Base-by-base conservation (phyloP, 1,284 basidiomycete species). In the Ceratobasidium sp. region DNA sequence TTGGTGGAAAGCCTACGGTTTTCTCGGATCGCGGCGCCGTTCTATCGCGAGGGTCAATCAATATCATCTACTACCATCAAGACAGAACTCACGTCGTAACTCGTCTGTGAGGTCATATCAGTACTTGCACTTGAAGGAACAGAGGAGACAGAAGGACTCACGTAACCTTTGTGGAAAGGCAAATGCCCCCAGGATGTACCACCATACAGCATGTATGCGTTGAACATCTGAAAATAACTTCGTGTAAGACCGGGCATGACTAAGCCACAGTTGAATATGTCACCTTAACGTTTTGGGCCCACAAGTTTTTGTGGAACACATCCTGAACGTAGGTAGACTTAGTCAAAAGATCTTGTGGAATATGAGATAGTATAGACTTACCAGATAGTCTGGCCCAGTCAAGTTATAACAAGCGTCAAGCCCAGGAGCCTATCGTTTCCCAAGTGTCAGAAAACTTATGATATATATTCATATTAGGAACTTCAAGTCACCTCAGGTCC, bases 121-220 rank as follows among this genome's bases (percentile, higher is more conserved):
- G 11, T 6, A 59, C 45, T 1, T 22, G 45, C 57, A 53, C 24
- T 27, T 14, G n/a, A 24, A 29, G 36, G 11, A 41, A 41, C 11
- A 41, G 11, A 11, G 11, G 36, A 41, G 36, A 11, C 22, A 29
- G 45, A 36, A 41, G 64, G 36, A 64, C 71, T 73, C 47, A 73
- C 71, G 79, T 92, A 92, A 44, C 87, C 88, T 2, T 86, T 85
- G 0, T 85, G 91, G 82, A 89, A 91, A 6, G 92, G 89, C 59
- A 93, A 84, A 14, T 84, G 90, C 69, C 91, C 92, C 92, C 92
- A 93, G 4, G 89, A 92, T 0, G 92, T 93, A 45, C 92, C 92
- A 17, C 91, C 91, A 77, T 89, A 93, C 66, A 92, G 79, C 92
- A 93, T 93, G 81, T 93, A 93, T 78, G 90, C 92, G 77, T 87